Conservation (phyloP, 306 rosid genomes). For the Trichosanthes cucumerina region DNA sequence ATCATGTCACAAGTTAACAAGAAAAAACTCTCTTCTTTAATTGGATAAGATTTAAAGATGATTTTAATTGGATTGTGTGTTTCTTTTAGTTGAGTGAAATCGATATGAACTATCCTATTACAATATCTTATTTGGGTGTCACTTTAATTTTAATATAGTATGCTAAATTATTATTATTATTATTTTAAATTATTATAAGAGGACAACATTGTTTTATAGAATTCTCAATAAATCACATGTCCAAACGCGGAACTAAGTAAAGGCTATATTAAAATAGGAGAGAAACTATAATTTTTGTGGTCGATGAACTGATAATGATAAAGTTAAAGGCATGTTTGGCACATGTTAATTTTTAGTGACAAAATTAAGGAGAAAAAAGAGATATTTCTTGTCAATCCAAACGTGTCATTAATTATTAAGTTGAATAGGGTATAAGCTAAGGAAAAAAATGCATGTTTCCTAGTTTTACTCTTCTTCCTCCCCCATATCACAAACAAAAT, state of each 20-base stretch:
- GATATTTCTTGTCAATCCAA: not conserved
- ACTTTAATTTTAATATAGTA: too few species aligned
- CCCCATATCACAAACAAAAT: not conserved
- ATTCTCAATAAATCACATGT: not conserved
- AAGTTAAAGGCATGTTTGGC: not conserved
- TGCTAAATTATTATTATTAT: not conserved
- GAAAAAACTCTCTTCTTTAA: too few species aligned
- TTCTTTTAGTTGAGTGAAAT: too few species aligned
- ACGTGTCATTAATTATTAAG: not conserved
- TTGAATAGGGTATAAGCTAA: not conserved
- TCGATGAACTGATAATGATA: not conserved
- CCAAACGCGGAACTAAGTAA: not conserved
- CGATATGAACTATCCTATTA: too few species aligned
- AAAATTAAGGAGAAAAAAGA: not conserved
- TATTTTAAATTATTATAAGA: not conserved
- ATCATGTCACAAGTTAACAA: too few species aligned
- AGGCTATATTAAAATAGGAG: not conserved
- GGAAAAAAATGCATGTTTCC: not conserved
- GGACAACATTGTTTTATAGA: not conserved
- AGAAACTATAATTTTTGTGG: not conserved
- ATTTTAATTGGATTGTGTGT: too few species aligned
- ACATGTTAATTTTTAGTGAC: not conserved
- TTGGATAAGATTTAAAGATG: too few species aligned
- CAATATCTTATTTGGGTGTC: too few species aligned
- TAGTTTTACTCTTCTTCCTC: not conserved